These are phyloP conservation scores for Plasmodium relictum DNA, from an alignment of 169 alveolate genomes.

Conservation along the genomic window DNA sequence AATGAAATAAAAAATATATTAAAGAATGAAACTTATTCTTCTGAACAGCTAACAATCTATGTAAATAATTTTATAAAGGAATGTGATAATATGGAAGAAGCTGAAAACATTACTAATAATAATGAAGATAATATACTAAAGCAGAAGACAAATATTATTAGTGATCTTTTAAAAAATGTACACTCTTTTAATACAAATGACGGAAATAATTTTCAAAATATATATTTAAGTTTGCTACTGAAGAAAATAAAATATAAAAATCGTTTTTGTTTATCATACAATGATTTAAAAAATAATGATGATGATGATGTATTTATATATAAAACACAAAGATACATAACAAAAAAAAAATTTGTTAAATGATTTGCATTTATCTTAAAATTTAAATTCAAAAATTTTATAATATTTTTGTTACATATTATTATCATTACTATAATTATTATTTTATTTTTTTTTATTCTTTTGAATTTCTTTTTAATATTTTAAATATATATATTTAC, in stretches of 20 bases:
- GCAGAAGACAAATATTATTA: background rate
- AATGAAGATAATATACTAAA: background rate
- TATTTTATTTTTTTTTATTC: no score
- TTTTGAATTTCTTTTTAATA: no score
- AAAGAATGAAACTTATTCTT: constrained; percentile 8
- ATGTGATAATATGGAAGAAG: background rate
- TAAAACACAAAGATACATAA: constrained; percentile 51
- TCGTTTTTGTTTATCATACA: constrained; percentile 19
- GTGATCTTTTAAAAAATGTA: constrained; percentile 27
- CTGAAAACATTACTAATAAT: background rate
- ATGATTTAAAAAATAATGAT: constrained; percentile 32
- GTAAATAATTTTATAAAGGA: constrained; percentile 20
- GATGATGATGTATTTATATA: constrained; percentile 74
- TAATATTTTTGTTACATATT: no score
- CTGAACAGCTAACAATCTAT: constrained; percentile 23
- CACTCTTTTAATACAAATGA: constrained; percentile 12
- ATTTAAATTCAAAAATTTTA: background rate
- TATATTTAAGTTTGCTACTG: constrained; percentile 60
- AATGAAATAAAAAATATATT: constrained; percentile 34
- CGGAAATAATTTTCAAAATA: constrained; percentile 21
- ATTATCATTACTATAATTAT: no score
- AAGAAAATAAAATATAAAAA: constrained; percentile 73
- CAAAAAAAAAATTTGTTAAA: constrained; percentile 17
- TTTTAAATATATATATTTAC: no score
- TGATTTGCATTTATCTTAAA: background rate